Base-by-base conservation (phyloP, 495 filamentous ascomycete genomes). In the Neurospora sp. region DNA sequence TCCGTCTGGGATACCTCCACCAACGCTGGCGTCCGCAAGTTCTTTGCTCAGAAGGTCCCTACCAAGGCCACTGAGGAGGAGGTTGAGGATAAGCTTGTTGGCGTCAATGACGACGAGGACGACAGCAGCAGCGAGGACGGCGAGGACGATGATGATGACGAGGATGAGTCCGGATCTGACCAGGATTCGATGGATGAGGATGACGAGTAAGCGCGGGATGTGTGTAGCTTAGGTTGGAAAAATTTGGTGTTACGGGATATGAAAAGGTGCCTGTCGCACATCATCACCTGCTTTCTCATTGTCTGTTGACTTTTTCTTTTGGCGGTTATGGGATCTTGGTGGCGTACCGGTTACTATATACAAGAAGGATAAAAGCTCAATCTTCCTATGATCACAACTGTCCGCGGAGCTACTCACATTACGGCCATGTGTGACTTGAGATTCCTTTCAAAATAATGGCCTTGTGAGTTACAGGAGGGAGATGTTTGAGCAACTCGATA, bases 1-100 rank as follows among this genome's bases (percentile, higher is more conserved):
- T 92, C 95, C 76, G 87, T 99, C 39, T 99, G 96, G 96, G 96
- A 99, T 81, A 97, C 96, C 4, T 94, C 91, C 75, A 98, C 96
- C 11, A 98, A 98, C 82, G 88, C 85, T 3, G 92, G 93, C 18
- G 94, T 99, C n/a, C 88, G 96, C 72, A 87, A 91, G 72, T 89
- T 90, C 10, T 99, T 99, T 83, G 93, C 90, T 14, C 88, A 87
- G 70, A 88, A 91, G 71, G 84, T 97, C 73, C 84, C 85, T 66
- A 77, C 73, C 72, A 78, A 77, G 74, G 20, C 41, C 9, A 68
- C 39, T 18, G 87, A 88, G 12, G 88, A 84, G n/a, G 88, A 91
- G 41, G 88, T 90, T 16, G 86, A 91, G 83, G 96, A 99, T 82
- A 88, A 91, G 68, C 83, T 93, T 46, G 87, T 97, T 14, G 91